These are phyloP conservation scores for Candida frijolesensis DNA, from an alignment of 1,139 yeast genomes.

Conservation along the genomic window DNA sequence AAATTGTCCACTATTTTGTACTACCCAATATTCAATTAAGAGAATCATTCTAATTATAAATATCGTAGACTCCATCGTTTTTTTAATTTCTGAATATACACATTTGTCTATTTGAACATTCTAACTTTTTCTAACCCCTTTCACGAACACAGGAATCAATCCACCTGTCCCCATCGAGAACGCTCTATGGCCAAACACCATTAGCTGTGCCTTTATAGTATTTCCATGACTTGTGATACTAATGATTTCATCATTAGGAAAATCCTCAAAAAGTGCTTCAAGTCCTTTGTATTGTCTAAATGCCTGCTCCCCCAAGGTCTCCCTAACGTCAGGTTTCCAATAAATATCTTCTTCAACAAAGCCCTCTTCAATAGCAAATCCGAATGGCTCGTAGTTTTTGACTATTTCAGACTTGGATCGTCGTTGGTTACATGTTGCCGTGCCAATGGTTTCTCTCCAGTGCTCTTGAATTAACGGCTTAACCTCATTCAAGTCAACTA, in stretches of 20 bases:
- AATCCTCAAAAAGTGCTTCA: conserved; percentile 32
- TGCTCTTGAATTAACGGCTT: conserved; percentile 42
- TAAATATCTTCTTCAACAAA: conserved; percentile 44
- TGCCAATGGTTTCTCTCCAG: conserved; percentile 46
- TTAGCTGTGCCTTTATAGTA: conserved; percentile 40
- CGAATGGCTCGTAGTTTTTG: conserved; percentile 30
- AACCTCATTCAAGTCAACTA: conserved; percentile 27
- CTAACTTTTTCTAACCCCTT: conserved; percentile 23
- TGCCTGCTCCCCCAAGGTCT: conserved; percentile 44
- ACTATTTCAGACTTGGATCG: conserved; percentile 34
- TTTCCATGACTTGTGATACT: conserved; percentile 45
- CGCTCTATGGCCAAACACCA: conserved; percentile 43
- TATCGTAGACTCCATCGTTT: too few species aligned
- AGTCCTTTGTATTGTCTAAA: conserved; percentile 38
- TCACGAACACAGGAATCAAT: conserved; percentile 46
- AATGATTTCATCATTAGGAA: conserved; percentile 24
- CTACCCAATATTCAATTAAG: too few species aligned
- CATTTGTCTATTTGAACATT: neutral
- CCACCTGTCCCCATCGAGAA: conserved; percentile 51
- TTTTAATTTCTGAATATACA: too few species aligned
- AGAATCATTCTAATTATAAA: too few species aligned
- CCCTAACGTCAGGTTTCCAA: conserved; percentile 40
- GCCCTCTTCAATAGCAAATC: conserved; percentile 39
- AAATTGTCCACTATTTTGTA: too few species aligned
- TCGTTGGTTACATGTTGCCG: conserved; percentile 47